These are phyloP conservation scores for Misopates orontium DNA, from an alignment of 257 asterid species.

Conservation along the genomic window DNA sequence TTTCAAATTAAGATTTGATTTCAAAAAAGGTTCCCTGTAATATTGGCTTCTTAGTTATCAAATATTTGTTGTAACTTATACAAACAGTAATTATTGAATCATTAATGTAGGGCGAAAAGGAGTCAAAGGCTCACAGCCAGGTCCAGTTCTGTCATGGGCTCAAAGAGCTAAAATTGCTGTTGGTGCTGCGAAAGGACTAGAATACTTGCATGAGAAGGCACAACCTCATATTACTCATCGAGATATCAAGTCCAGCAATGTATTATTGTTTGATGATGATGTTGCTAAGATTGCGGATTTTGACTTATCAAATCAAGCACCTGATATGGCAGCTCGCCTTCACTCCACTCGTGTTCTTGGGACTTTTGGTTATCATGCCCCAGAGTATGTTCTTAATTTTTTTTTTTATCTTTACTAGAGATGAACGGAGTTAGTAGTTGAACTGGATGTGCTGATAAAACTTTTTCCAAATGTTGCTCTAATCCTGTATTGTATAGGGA, in stretches of 20 bases:
- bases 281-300: constrained; percentile 58
- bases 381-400: constrained; percentile 42
- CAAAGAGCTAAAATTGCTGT: constrained; percentile 39
- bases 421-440: no score
- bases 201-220: constrained; percentile 54
- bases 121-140: constrained; percentile 49
- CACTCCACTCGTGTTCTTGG: constrained; percentile 54
- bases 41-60: no score
- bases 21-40: no score
- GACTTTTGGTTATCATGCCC: constrained; percentile 61
- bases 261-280: constrained; percentile 37
- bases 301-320: constrained; percentile 50
- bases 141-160: constrained; percentile 39
- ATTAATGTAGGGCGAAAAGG: constrained; percentile 48
- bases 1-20: no score
- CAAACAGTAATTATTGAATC: neutral
- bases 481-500: no score
- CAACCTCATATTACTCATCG: constrained; percentile 47
- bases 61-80: no score
- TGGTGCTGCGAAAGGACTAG: constrained; percentile 37
- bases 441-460: no score
- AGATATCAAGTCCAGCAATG: constrained; percentile 31
- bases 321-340: constrained; percentile 52
- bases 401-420: neutral
- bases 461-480: no score